These are phyloP conservation scores for Pseudopithomyces maydicus DNA, from an alignment of 2,329 filamentous ascomycete genomes.

Conservation along the genomic window DNA sequence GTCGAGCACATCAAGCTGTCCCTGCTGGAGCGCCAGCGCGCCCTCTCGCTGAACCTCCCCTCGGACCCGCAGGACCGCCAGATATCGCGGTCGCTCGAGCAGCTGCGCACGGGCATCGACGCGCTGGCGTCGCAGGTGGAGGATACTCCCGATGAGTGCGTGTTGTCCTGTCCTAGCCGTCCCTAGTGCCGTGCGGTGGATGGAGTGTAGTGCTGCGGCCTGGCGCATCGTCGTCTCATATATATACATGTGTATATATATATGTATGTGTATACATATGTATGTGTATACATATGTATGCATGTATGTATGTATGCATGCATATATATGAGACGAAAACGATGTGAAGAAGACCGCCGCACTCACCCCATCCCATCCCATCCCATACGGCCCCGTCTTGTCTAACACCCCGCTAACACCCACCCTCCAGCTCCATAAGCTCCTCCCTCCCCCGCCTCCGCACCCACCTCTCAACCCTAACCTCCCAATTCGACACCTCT, in stretches of 20 bases:
- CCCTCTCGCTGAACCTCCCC: conserved; percentile 78
- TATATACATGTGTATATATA: too few species aligned
- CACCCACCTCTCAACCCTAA: conserved; percentile 76
- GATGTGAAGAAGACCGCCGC: too few species aligned
- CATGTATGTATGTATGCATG: too few species aligned
- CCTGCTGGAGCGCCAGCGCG: conserved; percentile 86
- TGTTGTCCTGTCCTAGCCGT: neutral
- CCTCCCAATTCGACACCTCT: conserved; percentile 78
- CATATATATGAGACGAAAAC: too few species aligned
- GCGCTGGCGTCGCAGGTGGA: conserved; percentile 68
- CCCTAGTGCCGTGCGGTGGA: too few species aligned
- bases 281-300: too few species aligned
- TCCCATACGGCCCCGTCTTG: too few species aligned
- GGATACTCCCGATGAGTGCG: conserved; percentile 61
- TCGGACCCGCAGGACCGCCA: conserved; percentile 84
- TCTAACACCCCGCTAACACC: conserved; percentile 4
- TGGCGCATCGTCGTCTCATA: too few species aligned
- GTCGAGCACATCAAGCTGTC: conserved; percentile 98
- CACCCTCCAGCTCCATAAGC: conserved; percentile 32
- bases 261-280: too few species aligned
- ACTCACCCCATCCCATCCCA: neutral
- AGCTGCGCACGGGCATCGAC: conserved; percentile 79
- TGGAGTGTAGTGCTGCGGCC: too few species aligned
- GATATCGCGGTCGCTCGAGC: conserved; percentile 85
- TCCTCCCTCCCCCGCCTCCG: conserved; percentile 71